These are phyloP conservation scores for Hyaloscypha hepaticicola DNA, from an alignment of 495 filamentous ascomycete genomes.

Conservation along the genomic window DNA sequence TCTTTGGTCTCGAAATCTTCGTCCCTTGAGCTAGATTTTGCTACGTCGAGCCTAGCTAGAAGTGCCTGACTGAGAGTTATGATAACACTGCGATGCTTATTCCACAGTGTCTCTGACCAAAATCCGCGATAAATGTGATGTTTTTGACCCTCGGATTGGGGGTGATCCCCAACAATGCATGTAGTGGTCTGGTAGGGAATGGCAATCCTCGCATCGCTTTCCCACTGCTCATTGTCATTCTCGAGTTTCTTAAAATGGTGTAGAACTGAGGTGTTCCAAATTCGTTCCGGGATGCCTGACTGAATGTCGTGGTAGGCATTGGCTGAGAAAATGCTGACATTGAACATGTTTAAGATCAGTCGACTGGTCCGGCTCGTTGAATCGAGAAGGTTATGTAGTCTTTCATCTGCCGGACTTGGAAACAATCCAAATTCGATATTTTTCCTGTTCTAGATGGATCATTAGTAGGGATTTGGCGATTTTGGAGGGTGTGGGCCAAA, in stretches of 20 bases:
- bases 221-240: background rate
- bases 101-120: background rate
- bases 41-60: background rate
- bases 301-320: background rate
- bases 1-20: background rate
- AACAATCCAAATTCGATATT: constrained; percentile 7
- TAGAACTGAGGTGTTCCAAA: background rate
- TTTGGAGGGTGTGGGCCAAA: background rate
- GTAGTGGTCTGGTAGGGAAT: background rate
- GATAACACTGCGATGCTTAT: background rate
- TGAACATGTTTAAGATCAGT: constrained; percentile 1
- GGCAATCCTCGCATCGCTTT: background rate
- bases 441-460: background rate
- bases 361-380: background rate
- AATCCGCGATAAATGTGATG: background rate
- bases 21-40: background rate
- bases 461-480: background rate
- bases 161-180: background rate
- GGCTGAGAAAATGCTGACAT: constrained; percentile 2
- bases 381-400: constrained; percentile 7
- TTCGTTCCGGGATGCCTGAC: background rate
- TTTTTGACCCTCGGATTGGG: background rate
- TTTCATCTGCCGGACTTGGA: background rate
- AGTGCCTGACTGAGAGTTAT: constrained; percentile 5
- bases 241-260: background rate